Evolutionary conservation across 108 stramenopile genomes (phyloP), one percentile per base, ranked within the genome.

Genomic region (Cyclotella distinguenda): DNA sequence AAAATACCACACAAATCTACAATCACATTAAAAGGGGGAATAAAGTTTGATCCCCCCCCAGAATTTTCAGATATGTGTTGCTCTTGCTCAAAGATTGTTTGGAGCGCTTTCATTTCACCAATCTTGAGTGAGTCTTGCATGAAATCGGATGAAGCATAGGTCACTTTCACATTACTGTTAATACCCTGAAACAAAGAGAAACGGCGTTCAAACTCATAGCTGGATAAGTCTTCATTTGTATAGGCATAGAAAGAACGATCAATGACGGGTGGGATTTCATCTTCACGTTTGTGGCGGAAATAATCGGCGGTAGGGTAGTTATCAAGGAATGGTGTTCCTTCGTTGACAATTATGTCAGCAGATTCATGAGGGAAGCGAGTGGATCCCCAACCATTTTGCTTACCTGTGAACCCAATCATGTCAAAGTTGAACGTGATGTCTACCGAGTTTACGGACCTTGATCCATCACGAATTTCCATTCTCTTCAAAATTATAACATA

Each of bases 351-450:
- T n/a, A n/a, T n/a, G n/a, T n/a, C n/a, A n/a, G n/a, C n/a, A n/a
- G n/a, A n/a, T n/a, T n/a, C n/a, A n/a, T n/a, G n/a, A n/a, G n/a
- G n/a, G n/a, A n/a, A n/a, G n/a, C n/a, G n/a, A n/a, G n/a, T n/a
- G n/a, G n/a, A n/a, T n/a, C n/a, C n/a, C n/a, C n/a, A n/a, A n/a
- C n/a, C n/a, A n/a, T n/a, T n/a, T n/a, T n/a, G n/a, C n/a, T n/a
- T n/a, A n/a, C n/a, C 81, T 7, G 81, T 82, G 58, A 82, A 82
- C 0, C 81, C 81, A 16, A 82, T 77, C 11, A 78, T 65, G 42
- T 82, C 81, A 43, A 82, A 82, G 58, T 82, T 82, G 68, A 82
- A 82, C 21, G 79, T 74, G 25, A 82, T 72, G 44, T 82, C 81
- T 11, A 82, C 56, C 1, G 77, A 72, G 45, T 82, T 82, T 32